Conservation (phyloP, 2,329 filamentous ascomycete species). For the Hypoxylon sp. region DNA sequence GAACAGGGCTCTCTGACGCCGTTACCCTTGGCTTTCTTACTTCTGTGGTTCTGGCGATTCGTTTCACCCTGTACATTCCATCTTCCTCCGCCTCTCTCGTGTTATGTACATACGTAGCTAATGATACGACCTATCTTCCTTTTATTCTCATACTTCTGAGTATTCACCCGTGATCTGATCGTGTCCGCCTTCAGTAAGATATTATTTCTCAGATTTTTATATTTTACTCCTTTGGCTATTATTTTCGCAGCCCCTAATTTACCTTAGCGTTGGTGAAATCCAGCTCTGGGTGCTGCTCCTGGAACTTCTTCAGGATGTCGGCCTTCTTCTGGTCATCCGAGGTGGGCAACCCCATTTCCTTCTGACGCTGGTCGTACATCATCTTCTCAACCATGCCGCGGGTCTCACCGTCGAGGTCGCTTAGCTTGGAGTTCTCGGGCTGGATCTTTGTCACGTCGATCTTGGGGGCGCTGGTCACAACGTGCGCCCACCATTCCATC, state of each 20-base stretch:
- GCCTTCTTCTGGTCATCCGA: constrained; percentile 97
- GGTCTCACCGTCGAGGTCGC: constrained; percentile 94
- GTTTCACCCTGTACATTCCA: constrained; percentile 74
- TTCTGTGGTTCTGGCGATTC: constrained; percentile 69
- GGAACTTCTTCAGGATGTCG: constrained; percentile 94
- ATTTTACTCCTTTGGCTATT: neutral
- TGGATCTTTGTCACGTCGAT: constrained; percentile 97
- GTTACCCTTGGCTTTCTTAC: constrained; percentile 48
- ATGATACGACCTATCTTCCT: constrained; percentile 17
- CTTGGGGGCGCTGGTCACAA: constrained; percentile 86
- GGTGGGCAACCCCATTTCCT: constrained; percentile 89
- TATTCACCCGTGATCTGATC: neutral
- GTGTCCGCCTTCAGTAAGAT: neutral
- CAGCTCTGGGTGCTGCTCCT: constrained; percentile 82
- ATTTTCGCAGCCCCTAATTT: constrained; percentile 57
- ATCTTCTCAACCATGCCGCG: constrained; percentile 99
- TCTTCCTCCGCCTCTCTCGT: constrained; percentile 10
- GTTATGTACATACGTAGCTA: constrained; percentile 26
- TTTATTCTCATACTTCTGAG: neutral
- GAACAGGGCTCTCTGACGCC: constrained; percentile 74
- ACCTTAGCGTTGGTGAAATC: constrained; percentile 81
- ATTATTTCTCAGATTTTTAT: constrained; percentile 5
- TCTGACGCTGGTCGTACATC: constrained; percentile 99
- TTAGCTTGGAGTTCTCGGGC: constrained; percentile 91
- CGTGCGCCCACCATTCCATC: constrained; percentile 98